A percentile compares a stretch with the other conserved stretches of the same genome.
Evolutionary conservation across 2,329 filamentous ascomycete genomes (phyloP).

Genomic region (Trichophaea hybrida): DNA sequence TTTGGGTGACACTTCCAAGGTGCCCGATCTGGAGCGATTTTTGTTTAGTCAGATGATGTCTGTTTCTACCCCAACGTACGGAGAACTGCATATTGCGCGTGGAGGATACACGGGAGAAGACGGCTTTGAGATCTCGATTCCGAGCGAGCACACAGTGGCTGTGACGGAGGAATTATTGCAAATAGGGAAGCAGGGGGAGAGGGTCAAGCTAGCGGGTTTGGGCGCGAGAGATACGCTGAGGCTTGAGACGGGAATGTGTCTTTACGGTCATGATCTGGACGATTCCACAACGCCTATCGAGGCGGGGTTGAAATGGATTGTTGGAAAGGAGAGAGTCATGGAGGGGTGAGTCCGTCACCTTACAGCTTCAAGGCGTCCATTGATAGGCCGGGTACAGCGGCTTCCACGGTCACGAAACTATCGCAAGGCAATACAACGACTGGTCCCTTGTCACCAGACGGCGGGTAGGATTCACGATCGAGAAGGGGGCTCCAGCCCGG

Average conservation of each 20-base stretch:
- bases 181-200: conserved; percentile 40
- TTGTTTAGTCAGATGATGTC: conserved; percentile 63
- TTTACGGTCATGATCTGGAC: conserved; percentile 97
- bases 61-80: conserved; percentile 9
- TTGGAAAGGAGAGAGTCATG: conserved; percentile 48
- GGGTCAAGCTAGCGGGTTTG: conserved; percentile 69
- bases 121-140: conserved; percentile 89
- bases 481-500: conserved; percentile 68
- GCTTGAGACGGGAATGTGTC: conserved; percentile 93
- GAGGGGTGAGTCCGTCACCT: conserved; percentile 7
- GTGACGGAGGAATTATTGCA: conserved; percentile 49
- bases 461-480: conserved; percentile 65
- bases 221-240: conserved; percentile 84
- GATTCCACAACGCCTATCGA: conserved; percentile 58
- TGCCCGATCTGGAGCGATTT: conserved; percentile 47
- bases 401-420: conserved; percentile 74
- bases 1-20: conserved; percentile 50
- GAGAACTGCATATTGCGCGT: conserved; percentile 56
- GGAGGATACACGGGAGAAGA: conserved; percentile 97
- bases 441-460: conserved; percentile 49
- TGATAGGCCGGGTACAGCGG: conserved; percentile 36
- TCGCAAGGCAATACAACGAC: conserved; percentile 47
- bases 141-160: conserved; percentile 47
- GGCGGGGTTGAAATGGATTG: conserved; percentile 60
- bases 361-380: neutral